Evolutionary conservation across 371 early-diverging fungal genomes (phyloP), one percentile per base, ranked within the genome.

Genomic region (Blastocladiella emersonii): DNA sequence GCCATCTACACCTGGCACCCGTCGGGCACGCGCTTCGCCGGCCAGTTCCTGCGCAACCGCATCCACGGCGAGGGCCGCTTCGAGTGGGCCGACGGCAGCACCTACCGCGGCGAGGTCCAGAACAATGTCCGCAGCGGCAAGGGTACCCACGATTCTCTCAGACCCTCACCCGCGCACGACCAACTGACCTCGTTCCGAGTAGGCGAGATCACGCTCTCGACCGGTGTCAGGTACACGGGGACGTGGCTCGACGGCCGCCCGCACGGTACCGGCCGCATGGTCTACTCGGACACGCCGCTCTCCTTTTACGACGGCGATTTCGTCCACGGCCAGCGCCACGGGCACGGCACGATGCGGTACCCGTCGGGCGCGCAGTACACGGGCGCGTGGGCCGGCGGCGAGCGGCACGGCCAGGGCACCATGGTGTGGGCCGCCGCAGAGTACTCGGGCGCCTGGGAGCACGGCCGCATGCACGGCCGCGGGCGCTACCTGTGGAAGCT

Each of bases 321-420:
- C 73, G 53, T 49, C 0, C 43, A 72, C 34, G 77, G 78, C 23
- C 45, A 64, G 49, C 73, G 70, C 32, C 68, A 77, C 57, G 81
- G 81, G 1, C 45, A 65, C 4, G 81, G 81, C 2, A 44, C 64
- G 32, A 77, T 81, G 81, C 57, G 53, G 48, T 81, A 81, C 65
- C 57, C 64, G 17, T 73, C 78, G 12, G 77, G 78, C 5, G 78
- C 78, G 64, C 66, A 71, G 0, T 81, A 81, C 65, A 68, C 66
- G 1, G 81, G 81, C 2, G 70, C 76, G 32, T 81, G 79, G 79
- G 25, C 49, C 5, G 25, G 71, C 32, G 72, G 74, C 61, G 63
- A 68, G 39, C 73, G 75, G 61, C 65, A 71, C 35, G 81, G 81
- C 21, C 23, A 62, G 8, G 79, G 79, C 25, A 63, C n/a, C 12